These are phyloP conservation scores for Colletotrichum acutatum DNA, from an alignment of 2,329 filamentous ascomycete species.

Conservation along the genomic window DNA sequence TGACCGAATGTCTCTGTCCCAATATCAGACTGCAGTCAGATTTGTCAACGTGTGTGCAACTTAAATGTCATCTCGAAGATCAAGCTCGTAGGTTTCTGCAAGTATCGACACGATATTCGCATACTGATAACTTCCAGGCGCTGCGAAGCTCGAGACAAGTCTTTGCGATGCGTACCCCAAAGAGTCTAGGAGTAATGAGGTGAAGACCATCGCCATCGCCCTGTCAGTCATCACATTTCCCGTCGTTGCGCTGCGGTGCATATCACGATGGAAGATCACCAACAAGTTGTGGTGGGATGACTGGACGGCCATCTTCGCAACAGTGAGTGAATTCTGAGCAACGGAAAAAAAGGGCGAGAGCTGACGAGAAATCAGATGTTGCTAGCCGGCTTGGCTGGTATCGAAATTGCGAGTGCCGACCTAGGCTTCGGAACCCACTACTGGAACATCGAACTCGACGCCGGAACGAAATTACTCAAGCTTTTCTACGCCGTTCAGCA, in stretches of 20 bases:
- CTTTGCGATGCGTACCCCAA: constrained; percentile 38
- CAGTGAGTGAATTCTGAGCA: neutral
- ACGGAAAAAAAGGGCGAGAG: no score
- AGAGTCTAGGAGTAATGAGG: constrained; percentile 36
- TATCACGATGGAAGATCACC: constrained; percentile 34
- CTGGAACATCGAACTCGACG: constrained; percentile 38
- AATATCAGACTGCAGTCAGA: constrained; percentile 29
- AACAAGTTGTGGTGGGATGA: constrained; percentile 38
- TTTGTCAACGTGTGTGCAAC: constrained; percentile 37
- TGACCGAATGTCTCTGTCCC: constrained; percentile 37
- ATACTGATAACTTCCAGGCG: neutral
- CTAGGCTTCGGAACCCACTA: constrained; percentile 40
- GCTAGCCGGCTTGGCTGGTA: constrained; percentile 33
- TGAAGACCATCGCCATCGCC: constrained; percentile 41
- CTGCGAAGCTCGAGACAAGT: constrained; percentile 8
- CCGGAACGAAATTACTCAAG: constrained; percentile 28
- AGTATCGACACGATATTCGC: neutral
- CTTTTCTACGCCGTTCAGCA: constrained; percentile 39
- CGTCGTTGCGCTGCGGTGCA: constrained; percentile 35
- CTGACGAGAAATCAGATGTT: constrained; percentile 21
- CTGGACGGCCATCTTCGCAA: constrained; percentile 29
- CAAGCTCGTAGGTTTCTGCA: constrained; percentile 24
- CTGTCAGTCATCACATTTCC: constrained; percentile 33
- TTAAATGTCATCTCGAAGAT: constrained; percentile 35
- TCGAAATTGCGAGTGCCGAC: constrained; percentile 37